Evolutionary conservation across 2,329 filamentous ascomycete species (phyloP).

Genomic region (Calonectria leucothoes): DNA sequence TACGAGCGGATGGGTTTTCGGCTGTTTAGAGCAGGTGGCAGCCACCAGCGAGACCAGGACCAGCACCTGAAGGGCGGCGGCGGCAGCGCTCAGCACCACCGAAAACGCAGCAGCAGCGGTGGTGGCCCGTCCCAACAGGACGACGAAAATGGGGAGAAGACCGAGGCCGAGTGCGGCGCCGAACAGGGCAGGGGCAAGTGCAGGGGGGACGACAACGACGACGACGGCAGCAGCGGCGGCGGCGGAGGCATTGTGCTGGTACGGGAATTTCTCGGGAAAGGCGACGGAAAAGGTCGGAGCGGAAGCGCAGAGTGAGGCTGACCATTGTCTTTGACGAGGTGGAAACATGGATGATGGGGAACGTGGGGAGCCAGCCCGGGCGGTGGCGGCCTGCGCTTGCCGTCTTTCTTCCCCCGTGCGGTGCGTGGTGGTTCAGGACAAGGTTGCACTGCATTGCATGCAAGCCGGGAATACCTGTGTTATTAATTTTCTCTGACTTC

Average conservation of each 20-base stretch:
- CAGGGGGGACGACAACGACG: slow-evolving; percentile 47
- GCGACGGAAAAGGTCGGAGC: slow-evolving; percentile 31
- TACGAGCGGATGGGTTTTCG: slow-evolving; percentile 61
- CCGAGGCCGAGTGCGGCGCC: background rate
- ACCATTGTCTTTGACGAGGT: slow-evolving; percentile 14
- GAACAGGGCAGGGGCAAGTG: slow-evolving; percentile 11
- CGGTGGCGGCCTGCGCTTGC: background rate
- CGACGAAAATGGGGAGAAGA: background rate
- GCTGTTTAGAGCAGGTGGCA: slow-evolving; percentile 49
- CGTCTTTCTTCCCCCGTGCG: background rate
- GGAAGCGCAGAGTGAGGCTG: slow-evolving; percentile 23
- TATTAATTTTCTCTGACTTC: background rate
- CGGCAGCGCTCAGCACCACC: background rate
- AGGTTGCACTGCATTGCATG: background rate
- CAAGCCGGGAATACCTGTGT: background rate
- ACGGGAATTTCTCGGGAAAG: slow-evolving; percentile 33
- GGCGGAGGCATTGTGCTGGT: slow-evolving; percentile 34
- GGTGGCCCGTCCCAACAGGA: background rate
- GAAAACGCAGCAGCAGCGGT: background rate
- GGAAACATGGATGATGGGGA: slow-evolving; percentile 10
- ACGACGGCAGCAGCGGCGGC: slow-evolving; percentile 48
- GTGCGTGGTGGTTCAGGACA: no score
- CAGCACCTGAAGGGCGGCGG: background rate
- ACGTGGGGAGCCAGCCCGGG: background rate
- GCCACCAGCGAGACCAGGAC: slow-evolving; percentile 52